These are phyloP conservation scores for Nakataea oryzae DNA, from an alignment of 2,329 filamentous ascomycete species.

Conservation along the genomic window DNA sequence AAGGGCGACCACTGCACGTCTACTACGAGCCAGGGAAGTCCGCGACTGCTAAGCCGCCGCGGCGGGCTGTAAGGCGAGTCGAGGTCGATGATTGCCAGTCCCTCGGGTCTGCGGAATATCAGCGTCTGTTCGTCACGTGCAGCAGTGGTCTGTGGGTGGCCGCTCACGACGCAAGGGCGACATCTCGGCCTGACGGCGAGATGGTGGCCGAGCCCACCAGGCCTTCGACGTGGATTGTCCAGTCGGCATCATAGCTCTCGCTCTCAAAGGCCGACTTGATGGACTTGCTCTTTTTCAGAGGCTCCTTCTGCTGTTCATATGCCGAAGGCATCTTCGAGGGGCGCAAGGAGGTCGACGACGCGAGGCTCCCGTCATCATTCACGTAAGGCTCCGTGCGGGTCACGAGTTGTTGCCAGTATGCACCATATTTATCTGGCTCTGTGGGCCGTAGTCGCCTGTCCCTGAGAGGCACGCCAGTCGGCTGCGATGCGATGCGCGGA, in stretches of 20 bases:
- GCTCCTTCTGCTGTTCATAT: conserved; percentile 30
- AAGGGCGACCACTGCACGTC: conserved; percentile 98
- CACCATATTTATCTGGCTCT: too few species aligned
- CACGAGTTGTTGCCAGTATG: too few species aligned
- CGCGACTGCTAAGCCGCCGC: conserved; percentile 69
- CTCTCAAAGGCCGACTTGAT: conserved; percentile 70
- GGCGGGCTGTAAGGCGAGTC: conserved; percentile 84
- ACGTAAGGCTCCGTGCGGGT: too few species aligned
- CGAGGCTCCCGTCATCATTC: too few species aligned
- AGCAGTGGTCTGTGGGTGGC: conserved; percentile 16
- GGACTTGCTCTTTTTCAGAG: conserved; percentile 44
- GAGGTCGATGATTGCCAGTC: conserved; percentile 82
- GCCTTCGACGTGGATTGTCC: conserved; percentile 73
- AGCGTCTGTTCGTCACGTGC: background rate
- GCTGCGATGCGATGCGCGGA: too few species aligned
- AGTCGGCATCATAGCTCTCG: conserved; percentile 76
- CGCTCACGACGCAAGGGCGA: conserved; percentile 73
- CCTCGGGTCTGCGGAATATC: conserved; percentile 52
- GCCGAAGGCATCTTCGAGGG: conserved; percentile 30
- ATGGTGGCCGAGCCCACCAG: conserved; percentile 84
- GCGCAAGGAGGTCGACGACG: background rate
- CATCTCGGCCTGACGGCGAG: conserved; percentile 80
- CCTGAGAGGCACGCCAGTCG: too few species aligned
- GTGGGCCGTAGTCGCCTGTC: too few species aligned
- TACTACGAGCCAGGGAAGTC: conserved; percentile 86